A percentile compares a stretch with the other conserved stretches of the same genome.
Conservation (phyloP, 1,284 basidiomycete genomes). For the Ceratobasidium sp. region DNA sequence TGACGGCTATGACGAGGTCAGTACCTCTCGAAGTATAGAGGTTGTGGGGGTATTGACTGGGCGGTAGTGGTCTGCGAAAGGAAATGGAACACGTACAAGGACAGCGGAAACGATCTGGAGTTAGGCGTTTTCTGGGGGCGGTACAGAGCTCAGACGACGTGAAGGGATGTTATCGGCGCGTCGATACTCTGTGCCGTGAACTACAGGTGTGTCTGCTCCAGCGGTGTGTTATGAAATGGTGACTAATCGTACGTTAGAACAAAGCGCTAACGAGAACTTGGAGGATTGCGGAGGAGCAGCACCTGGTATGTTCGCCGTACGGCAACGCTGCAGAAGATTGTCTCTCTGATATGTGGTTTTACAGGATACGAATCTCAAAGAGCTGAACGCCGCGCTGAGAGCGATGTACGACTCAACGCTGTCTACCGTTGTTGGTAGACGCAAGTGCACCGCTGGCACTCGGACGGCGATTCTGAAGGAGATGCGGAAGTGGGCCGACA, state of each 20-base stretch:
- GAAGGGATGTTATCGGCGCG: background rate
- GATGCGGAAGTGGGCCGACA: background rate
- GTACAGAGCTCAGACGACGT: background rate
- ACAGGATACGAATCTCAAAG: background rate
- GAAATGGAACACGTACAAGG: background rate
- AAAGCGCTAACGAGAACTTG: background rate
- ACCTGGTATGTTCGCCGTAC: background rate
- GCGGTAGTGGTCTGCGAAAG: background rate
- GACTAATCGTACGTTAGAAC: background rate
- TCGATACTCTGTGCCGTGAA: background rate
- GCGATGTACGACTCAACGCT: conserved; percentile 7
- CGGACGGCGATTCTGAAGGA: background rate
- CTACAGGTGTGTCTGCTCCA: background rate
- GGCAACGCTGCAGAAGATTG: too few species aligned
- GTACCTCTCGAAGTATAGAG: background rate
- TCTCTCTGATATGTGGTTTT: too few species aligned
- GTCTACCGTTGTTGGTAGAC: background rate
- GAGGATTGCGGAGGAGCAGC: background rate
- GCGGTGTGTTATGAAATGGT: too few species aligned
- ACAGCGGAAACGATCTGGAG: background rate
- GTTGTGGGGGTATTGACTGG: background rate
- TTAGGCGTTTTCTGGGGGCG: background rate
- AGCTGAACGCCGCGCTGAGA: background rate
- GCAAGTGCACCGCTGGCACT: conserved; percentile 2
- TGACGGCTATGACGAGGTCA: background rate